phyloP scores from a whole-genome alignment of 2,329 filamentous ascomycete genomes.

The Alternaria alternata region DNA sequence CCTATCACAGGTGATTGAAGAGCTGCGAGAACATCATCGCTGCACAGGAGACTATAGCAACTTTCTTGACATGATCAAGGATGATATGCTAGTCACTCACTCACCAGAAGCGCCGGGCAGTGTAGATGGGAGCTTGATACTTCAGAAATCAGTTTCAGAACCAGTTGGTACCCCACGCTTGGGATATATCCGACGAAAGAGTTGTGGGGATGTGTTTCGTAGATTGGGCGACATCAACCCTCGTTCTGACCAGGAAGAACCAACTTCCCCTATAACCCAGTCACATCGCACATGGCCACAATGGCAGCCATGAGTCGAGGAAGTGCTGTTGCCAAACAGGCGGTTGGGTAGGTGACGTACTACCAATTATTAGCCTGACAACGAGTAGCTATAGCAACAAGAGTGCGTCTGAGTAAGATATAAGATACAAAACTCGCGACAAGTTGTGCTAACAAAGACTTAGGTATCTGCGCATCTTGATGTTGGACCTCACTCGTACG shows the following conservation, averaged over 20 bases:
- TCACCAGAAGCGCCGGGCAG: not conserved
- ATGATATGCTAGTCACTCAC: constrained; percentile 6
- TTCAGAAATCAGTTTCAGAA: not conserved
- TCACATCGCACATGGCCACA: not conserved
- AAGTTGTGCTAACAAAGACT: not conserved
- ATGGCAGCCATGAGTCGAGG: not conserved
- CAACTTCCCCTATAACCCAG: not conserved
- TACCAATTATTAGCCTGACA: not conserved
- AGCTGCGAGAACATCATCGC: not conserved
- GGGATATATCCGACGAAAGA: not conserved
- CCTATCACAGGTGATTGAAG: not conserved
- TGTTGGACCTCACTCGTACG: too few relatives aligned
- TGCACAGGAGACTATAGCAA: not conserved
- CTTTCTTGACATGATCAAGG: not conserved
- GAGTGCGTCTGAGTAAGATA: not conserved
- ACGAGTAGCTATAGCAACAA: not conserved
- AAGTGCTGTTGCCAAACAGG: not conserved
- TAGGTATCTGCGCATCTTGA: not conserved
- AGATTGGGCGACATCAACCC: not conserved
- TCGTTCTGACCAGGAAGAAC: not conserved
- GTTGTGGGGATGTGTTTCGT: constrained; percentile 1
- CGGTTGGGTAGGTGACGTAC: not conserved
- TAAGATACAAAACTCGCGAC: not conserved
- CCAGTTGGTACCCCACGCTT: not conserved
- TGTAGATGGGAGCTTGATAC: not conserved